phyloP scores from a whole-genome alignment of 1,284 basidiomycete genomes.

The Rhodotorula sp. region DNA sequence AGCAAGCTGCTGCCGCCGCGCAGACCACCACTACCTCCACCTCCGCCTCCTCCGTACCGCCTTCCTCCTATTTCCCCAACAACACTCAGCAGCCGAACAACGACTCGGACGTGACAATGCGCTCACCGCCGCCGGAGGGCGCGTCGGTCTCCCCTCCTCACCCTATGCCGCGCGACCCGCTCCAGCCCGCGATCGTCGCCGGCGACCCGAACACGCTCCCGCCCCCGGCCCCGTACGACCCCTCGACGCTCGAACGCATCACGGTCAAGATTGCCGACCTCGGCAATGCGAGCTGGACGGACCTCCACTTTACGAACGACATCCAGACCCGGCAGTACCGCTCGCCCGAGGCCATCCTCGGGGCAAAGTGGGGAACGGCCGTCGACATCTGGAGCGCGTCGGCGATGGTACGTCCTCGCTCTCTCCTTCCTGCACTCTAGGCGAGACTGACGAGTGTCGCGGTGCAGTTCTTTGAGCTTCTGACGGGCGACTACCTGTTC shows the following conservation, averaged over 20 bases:
- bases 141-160: conserved; percentile 42
- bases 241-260: conserved; percentile 71
- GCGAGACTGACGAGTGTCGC: conserved; percentile 5
- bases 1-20: conserved; percentile 56
- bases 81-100: conserved; percentile 19
- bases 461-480: conserved; percentile 78
- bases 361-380: conserved; percentile 91
- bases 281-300: conserved; percentile 65
- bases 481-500: conserved; percentile 89
- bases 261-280: conserved; percentile 99
- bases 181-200: conserved; percentile 55
- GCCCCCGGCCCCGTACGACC: conserved; percentile 60
- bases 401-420: conserved; percentile 69
- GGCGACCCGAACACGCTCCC: conserved; percentile 58
- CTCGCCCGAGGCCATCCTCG: conserved; percentile 95
- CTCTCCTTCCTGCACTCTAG: background rate
- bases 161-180: conserved; percentile 37
- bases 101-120: conserved; percentile 43
- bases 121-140: conserved; percentile 23
- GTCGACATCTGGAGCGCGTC: conserved; percentile 97
- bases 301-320: conserved; percentile 92
- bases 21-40: conserved; percentile 7
- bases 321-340: conserved; percentile 97
- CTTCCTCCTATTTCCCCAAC: conserved; percentile 4
- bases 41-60: conserved; percentile 1